Base-by-base conservation (phyloP, 257 asterid genomes). In the Linaria vulgaris region DNA sequence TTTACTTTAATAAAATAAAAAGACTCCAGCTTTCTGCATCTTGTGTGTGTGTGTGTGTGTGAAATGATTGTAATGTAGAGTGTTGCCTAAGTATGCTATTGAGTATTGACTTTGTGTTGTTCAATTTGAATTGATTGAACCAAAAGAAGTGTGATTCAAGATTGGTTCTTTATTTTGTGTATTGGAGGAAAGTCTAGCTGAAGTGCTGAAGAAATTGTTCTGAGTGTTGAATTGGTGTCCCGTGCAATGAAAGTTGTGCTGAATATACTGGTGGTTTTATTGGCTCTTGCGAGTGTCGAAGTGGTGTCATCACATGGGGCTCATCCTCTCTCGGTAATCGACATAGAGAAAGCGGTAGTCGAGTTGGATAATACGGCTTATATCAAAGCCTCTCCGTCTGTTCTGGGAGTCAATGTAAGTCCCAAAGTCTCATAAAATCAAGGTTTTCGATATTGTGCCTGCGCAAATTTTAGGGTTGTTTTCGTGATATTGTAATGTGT, bases 361-460 rank as follows among this genome's bases (percentile, higher is more conserved):
- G 88, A 82, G 49, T 66, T 87, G 47, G 89, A 92, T 48, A 39
- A 57, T 22, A 30, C 65, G 60, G 92, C 99, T 44, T 79, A 47
- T 34, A 72, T 92, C 25, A 85, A 74, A 70, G 96, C 87, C 6
- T 73, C 85, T 69, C 97, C 99, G 15, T 78, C 91, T 27, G 61
- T 87, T 77, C 96, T 92, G 46, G 99, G 99, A 48, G 53, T 55
- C 53, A 78, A 76, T 23, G 99, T 85, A 79, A 78, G 88, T 61
- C 55, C 53, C 52, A 23, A 45, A 44, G 51, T 56, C 8, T 23
- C 37, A 43, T 11, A n/a, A 22, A 1, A 1, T 51, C 4, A 9
- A 43, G 24, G 44, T 30, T 69, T 31, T 31, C 19, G 12, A 51
- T 14, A 53, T 0, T 17, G 39, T 10, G 1, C 39, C 17, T 30